Base-by-base conservation (phyloP, 2,329 filamentous ascomycete genomes). In the Penicillium sp. region DNA sequence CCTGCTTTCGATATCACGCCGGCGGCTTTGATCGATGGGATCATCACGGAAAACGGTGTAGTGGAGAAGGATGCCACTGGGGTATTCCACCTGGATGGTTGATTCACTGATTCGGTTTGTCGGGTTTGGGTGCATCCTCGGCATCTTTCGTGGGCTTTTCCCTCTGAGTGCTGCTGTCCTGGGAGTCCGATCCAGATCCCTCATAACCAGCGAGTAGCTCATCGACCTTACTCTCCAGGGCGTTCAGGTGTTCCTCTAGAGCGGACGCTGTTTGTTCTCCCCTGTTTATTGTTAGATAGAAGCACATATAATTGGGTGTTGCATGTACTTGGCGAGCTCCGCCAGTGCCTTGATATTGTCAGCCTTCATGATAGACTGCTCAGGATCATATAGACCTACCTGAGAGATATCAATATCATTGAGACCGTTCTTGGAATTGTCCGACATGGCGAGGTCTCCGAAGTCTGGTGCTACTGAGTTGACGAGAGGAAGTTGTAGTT, bases 1-100 rank as follows among this genome's bases (percentile, higher is more conserved):
- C 92, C 92, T 20, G 85, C 88, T 0, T 98, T 98, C 60, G 92
- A 98, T 58, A 85, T 98, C 22, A 98, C 92, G 7, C 90, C 92
- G 0, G 79, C 84, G 25, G 78, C 79, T 46, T 69, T 95, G 36
- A 95, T 98, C 48, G 92, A 98, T 64, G 88, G 85, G 2, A 84
- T 98, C 41, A 85, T 96, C 47, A 98, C 92, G 0, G 92, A 98
- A 67, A 80, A 84, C 53, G 90, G 90, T 0, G 85, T 88, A 6
- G 80, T 93, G 2, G 82, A 87, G 55, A 94, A 90, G 71, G 78
- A 77, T 30, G 60, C 68, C 2, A 72, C 82, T 41, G 88, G 86
- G 1, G 69, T 65, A 14, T 96, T 95, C 66, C 65, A 79, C 44
- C 67, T 79, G 53, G 62, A 65, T 9, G 43, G 42, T 12, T 30